Evolutionary conservation across 495 filamentous ascomycete genomes (phyloP).

Genomic region (Neurospora pannonica): DNA sequence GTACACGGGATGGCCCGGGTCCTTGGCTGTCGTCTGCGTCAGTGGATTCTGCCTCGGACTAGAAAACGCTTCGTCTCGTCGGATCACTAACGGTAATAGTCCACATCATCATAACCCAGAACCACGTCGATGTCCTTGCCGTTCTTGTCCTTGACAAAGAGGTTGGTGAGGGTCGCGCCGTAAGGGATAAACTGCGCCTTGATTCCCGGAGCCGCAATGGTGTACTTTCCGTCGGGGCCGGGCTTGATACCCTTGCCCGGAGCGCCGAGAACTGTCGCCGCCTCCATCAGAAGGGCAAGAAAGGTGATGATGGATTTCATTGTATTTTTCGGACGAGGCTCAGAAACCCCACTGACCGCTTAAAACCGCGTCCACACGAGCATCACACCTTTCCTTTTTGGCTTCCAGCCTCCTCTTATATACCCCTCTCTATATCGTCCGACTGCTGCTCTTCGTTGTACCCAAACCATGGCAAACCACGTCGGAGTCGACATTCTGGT

Average conservation of each 20-base stretch:
- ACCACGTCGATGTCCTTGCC: conserved; percentile 45
- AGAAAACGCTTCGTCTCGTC: neutral
- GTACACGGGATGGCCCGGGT: conserved; percentile 41
- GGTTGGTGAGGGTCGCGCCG: conserved; percentile 47
- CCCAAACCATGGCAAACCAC: neutral
- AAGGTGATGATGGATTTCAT: conserved; percentile 10
- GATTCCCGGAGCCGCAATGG: conserved; percentile 40
- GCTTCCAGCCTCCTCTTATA: neutral
- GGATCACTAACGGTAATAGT: conserved; percentile 35
- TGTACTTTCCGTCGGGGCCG: conserved; percentile 34
- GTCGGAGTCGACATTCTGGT: neutral
- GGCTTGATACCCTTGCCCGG: conserved; percentile 11
- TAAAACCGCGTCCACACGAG: neutral
- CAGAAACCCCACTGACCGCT: neutral
- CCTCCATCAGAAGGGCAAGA: conserved; percentile 10
- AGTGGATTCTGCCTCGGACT: conserved; percentile 9
- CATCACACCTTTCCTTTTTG: neutral
- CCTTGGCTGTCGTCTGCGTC: conserved; percentile 25
- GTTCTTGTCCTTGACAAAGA: conserved; percentile 47
- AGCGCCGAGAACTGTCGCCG: neutral
- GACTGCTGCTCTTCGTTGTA: neutral
- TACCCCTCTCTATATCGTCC: neutral
- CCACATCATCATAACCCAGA: conserved; percentile 41
- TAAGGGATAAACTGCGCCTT: conserved; percentile 50
- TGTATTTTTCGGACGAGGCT: neutral